Conservation (phyloP, 371 early-diverging fungal species). For the Apophysomyces variabilis region DNA sequence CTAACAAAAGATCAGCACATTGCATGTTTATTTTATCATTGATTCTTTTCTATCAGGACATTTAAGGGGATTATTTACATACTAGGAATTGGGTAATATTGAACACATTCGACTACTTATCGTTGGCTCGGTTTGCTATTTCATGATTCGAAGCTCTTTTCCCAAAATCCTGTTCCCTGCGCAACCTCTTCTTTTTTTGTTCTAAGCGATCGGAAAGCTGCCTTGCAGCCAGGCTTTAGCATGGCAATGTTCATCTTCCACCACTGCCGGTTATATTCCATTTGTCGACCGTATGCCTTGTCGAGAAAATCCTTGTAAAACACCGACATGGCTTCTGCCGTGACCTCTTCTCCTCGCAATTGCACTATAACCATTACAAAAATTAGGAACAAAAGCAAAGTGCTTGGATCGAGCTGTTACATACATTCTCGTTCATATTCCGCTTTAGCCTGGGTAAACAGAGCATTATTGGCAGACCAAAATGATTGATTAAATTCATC, state of each 20-base stretch:
- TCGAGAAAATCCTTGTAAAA: constrained; percentile 82
- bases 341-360: constrained; percentile 52
- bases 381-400: not conserved
- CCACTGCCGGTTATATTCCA: constrained; percentile 78
- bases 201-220: constrained; percentile 47
- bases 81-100: too few species aligned
- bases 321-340: constrained; percentile 72
- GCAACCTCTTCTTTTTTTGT: constrained; percentile 14
- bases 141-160: constrained; percentile 57
- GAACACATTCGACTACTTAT: not conserved
- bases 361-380: constrained; percentile 26
- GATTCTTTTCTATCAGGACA: too few species aligned
- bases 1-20: too few species aligned
- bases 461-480: constrained; percentile 76
- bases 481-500: constrained; percentile 71
- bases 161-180: constrained; percentile 47
- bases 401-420: constrained; percentile 1
- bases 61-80: too few species aligned
- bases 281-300: constrained; percentile 71
- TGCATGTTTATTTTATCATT: too few species aligned
- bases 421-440: constrained; percentile 71
- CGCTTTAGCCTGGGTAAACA: constrained; percentile 68
- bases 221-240: constrained; percentile 72
- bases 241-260: constrained; percentile 73
- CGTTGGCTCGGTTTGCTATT: not conserved